Evolutionary conservation across 345 rosid genomes (phyloP).

Genomic region (Erucastrum elatum): DNA sequence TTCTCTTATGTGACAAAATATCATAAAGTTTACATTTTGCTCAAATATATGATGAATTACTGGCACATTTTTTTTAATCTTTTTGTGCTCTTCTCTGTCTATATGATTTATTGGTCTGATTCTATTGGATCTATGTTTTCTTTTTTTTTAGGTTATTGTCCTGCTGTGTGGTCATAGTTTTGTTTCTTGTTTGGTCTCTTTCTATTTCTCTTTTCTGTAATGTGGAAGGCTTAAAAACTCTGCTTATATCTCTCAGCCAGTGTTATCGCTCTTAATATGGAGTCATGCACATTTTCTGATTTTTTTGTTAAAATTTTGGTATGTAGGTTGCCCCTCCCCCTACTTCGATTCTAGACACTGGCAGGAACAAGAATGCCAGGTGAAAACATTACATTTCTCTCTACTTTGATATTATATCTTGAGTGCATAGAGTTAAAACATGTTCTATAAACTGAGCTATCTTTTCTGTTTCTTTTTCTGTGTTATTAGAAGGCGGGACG

Average conservation of each 20-base stretch:
- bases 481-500: conserved; percentile 55
- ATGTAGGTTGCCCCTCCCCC: conserved; percentile 56
- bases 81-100: background rate
- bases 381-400: conserved; percentile 26
- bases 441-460: conserved; percentile 15
- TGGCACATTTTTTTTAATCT: background rate
- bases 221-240: conserved; percentile 9
- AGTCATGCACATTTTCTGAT: conserved; percentile 2
- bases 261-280: background rate
- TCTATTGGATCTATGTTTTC: background rate
- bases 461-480: conserved; percentile 26
- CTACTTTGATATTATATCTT: background rate
- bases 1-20: background rate
- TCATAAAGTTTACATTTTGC: background rate
- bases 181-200: background rate
- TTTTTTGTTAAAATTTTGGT: conserved; percentile 19
- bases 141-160: conserved; percentile 3
- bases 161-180: background rate
- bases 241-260: background rate
- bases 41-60: background rate
- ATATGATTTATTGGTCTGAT: background rate
- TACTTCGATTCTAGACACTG: conserved; percentile 52
- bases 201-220: background rate
- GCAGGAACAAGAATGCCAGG: conserved; percentile 62
- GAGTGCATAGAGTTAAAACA: background rate